Percentiles rank a stretch among this genome's conserved stretches.
phyloP scores from a whole-genome alignment of 805 yeast genomes.

The Kazachstania kunashirensis region DNA sequence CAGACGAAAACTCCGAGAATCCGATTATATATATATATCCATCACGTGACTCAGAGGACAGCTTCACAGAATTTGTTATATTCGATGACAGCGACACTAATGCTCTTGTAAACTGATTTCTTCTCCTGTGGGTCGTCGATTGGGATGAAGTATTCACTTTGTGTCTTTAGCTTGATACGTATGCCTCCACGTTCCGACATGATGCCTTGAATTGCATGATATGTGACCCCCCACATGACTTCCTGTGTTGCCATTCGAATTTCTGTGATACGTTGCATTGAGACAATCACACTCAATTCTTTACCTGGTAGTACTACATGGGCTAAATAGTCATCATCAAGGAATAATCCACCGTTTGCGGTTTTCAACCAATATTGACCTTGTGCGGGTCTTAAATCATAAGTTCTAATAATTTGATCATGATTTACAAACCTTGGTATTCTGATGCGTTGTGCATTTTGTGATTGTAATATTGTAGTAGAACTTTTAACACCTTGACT shows the following conservation, averaged over 20 bases:
- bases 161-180: conserved; percentile 48
- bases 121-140: conserved; percentile 58
- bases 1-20: background rate
- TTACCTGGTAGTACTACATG: conserved; percentile 78
- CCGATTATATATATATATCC: no score
- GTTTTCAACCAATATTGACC: conserved; percentile 90
- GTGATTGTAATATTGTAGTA: conserved; percentile 79
- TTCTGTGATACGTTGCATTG: conserved; percentile 59
- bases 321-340: conserved; percentile 69
- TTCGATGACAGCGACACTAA: conserved; percentile 72
- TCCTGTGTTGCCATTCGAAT: conserved; percentile 51
- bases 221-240: conserved; percentile 63
- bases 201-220: conserved; percentile 57
- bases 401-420: conserved; percentile 68
- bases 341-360: conserved; percentile 69
- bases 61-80: conserved; percentile 65
- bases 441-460: conserved; percentile 67
- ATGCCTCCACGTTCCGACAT: conserved; percentile 75
- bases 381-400: conserved; percentile 72
- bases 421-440: conserved; percentile 66
- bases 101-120: conserved; percentile 55
- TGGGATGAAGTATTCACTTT: conserved; percentile 70
- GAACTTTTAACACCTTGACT: conserved; percentile 91
- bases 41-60: conserved; percentile 19
- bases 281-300: conserved; percentile 66